Percentiles rank a stretch among this genome's conserved stretches.
phyloP scores from a whole-genome alignment of 108 stramenopile species.

The Pseudonitzschia delicatissima region DNA sequence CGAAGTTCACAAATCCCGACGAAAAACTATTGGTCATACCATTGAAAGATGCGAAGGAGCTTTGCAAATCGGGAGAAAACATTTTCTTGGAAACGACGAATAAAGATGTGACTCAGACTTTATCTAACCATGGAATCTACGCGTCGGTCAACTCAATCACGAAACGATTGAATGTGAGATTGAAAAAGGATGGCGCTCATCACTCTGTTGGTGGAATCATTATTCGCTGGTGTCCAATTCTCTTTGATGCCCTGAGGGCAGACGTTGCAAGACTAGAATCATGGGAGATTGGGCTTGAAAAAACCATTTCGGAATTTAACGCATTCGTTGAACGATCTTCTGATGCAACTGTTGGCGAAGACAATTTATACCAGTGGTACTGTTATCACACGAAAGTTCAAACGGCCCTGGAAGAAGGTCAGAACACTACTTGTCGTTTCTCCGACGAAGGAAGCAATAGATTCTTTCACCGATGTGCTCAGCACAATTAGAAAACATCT shows the following conservation, averaged over 20 bases:
- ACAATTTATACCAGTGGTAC: constrained; percentile 21
- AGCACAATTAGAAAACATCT: constrained; percentile 7
- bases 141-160: constrained; percentile 45
- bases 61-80: constrained; percentile 43
- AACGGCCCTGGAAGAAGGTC: constrained; percentile 38
- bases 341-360: background rate
- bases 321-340: constrained; percentile 17
- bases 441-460: constrained; percentile 37
- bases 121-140: constrained; percentile 47
- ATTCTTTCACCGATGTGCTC: constrained; percentile 22
- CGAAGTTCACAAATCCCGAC: constrained; percentile 8
- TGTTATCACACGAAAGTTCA: constrained; percentile 34
- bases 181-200: constrained; percentile 59
- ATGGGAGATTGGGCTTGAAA: constrained; percentile 36
- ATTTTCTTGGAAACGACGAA: constrained; percentile 48
- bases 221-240: constrained; percentile 65
- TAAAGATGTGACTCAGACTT: constrained; percentile 56
- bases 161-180: constrained; percentile 40
- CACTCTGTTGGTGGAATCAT: constrained; percentile 57
- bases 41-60: constrained; percentile 14
- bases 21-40: constrained; percentile 24
- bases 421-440: constrained; percentile 42
- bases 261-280: constrained; percentile 41
- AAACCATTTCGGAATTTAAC: constrained; percentile 14
- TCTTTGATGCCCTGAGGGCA: constrained; percentile 60